Evolutionary conservation across 2,329 filamentous ascomycete genomes (phyloP).

Genomic region (Dothistroma pini): DNA sequence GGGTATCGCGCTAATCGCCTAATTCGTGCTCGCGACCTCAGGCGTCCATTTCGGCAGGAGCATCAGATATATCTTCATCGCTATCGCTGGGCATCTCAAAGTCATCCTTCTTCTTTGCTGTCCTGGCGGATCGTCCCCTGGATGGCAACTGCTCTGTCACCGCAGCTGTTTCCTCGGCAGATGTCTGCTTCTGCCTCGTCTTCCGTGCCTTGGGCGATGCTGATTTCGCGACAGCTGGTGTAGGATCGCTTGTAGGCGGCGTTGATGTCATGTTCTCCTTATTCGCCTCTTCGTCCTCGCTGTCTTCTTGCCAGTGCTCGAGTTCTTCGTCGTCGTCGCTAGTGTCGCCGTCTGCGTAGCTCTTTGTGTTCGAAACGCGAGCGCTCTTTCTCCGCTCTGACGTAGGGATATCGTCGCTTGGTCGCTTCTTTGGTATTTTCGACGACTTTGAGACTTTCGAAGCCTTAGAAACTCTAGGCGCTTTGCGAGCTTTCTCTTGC

Average conservation of each 20-base stretch:
- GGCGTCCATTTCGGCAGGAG: slow-evolving; percentile 24
- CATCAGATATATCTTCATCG: slow-evolving; percentile 29
- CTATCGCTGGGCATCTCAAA: slow-evolving; percentile 26
- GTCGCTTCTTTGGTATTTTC: slow-evolving; percentile 41
- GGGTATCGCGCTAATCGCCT: neutral
- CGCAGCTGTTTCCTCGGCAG: slow-evolving; percentile 12
- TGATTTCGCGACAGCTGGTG: slow-evolving; percentile 8
- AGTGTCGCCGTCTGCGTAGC: slow-evolving; percentile 45
- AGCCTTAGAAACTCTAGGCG: slow-evolving; percentile 34
- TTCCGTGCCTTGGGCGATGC: slow-evolving; percentile 3
- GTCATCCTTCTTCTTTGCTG: slow-evolving; percentile 24
- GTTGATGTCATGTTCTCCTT: slow-evolving; percentile 27
- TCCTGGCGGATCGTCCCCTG: slow-evolving; percentile 12
- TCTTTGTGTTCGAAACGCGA: slow-evolving; percentile 38
- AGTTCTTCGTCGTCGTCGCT: slow-evolving; percentile 41
- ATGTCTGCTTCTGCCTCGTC: slow-evolving; percentile 8
- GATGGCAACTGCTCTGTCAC: slow-evolving; percentile 19
- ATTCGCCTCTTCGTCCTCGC: slow-evolving; percentile 24
- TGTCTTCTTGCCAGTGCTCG: slow-evolving; percentile 31
- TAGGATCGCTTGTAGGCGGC: slow-evolving; percentile 31
- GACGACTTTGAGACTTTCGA: slow-evolving; percentile 34
- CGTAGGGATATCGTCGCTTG: slow-evolving; percentile 35
- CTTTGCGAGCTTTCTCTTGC: slow-evolving; percentile 30
- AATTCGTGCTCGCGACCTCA: slow-evolving; percentile 5
- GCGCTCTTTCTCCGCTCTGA: slow-evolving; percentile 45